phyloP scores from a whole-genome alignment of 148 eudicot species.

The Beta vulgaris region DNA sequence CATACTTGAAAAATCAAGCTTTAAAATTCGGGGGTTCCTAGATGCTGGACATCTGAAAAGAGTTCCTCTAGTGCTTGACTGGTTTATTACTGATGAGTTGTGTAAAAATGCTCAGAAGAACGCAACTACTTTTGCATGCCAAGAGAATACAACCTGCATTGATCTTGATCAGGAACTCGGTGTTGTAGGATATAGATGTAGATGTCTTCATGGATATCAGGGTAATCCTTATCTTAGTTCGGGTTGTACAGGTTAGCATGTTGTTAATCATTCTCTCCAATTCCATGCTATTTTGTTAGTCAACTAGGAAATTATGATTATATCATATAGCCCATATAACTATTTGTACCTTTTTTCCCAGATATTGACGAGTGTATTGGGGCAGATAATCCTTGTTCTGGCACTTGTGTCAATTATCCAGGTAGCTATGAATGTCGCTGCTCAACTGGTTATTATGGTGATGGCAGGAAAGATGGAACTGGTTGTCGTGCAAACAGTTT shows the following conservation, averaged over 20 bases:
- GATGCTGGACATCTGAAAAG: neutral
- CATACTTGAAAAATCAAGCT: constrained; percentile 14
- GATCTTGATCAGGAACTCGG: constrained; percentile 15
- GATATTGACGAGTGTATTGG: constrained; percentile 21
- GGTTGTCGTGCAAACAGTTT: constrained; percentile 23
- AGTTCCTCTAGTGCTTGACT: constrained; percentile 23
- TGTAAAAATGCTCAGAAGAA: constrained; percentile 20
- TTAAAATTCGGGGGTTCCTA: constrained; percentile 11
- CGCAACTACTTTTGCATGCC: constrained; percentile 18
- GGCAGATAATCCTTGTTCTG: constrained; percentile 19
- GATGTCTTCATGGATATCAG: constrained; percentile 16
- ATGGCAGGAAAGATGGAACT: constrained; percentile 25
- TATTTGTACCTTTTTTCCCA: neutral
- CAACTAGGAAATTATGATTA: neutral
- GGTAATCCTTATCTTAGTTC: constrained; percentile 33
- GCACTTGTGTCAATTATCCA: constrained; percentile 12
- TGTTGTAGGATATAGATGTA: constrained; percentile 20
- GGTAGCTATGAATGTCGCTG: constrained; percentile 24
- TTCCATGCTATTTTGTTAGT: neutral
- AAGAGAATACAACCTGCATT: constrained; percentile 12
- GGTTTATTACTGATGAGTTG: constrained; percentile 22
- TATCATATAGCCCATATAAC: neutral
- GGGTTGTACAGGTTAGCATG: constrained; percentile 28
- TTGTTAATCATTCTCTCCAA: neutral
- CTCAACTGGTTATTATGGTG: constrained; percentile 25